phyloP scores from a whole-genome alignment of 352 stramenopile genomes.

The Phytophthora ohioensis region DNA sequence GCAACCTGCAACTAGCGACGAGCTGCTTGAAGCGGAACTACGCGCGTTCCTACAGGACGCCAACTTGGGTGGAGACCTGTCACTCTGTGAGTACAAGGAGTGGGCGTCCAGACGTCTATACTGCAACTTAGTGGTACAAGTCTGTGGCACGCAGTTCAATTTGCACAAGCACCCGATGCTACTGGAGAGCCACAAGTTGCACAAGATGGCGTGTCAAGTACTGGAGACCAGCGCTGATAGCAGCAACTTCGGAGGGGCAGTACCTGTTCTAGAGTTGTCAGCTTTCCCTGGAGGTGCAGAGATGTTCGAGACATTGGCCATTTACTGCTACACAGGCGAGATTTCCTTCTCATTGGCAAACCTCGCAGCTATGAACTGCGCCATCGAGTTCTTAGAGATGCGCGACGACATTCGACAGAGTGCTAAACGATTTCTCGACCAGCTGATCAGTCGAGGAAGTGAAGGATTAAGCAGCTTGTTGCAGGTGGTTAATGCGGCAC shows the following conservation, averaged over 20 bases:
- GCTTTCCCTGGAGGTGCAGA: constrained; percentile 62
- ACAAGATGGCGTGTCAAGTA: constrained; percentile 46
- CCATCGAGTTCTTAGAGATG: constrained; percentile 60
- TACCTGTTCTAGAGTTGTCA: constrained; percentile 56
- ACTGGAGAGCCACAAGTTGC: constrained; percentile 56
- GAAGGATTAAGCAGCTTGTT: constrained; percentile 24
- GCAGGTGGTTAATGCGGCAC: constrained; percentile 27
- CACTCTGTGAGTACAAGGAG: constrained; percentile 65
- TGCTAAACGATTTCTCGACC: constrained; percentile 42
- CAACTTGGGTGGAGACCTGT: constrained; percentile 42
- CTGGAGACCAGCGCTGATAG: constrained; percentile 21
- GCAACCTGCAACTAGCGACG: constrained; percentile 9
- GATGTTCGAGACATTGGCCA: constrained; percentile 72
- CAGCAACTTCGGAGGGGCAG: constrained; percentile 14
- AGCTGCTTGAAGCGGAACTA: constrained; percentile 40
- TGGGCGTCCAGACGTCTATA: constrained; percentile 47
- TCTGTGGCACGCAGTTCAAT: constrained; percentile 75
- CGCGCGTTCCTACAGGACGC: constrained; percentile 42
- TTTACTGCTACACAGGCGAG: constrained; percentile 75
- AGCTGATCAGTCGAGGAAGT: constrained; percentile 21
- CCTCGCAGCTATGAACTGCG: constrained; percentile 45
- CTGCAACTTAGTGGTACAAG: constrained; percentile 74
- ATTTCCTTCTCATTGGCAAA: constrained; percentile 43
- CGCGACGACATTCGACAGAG: constrained; percentile 41
- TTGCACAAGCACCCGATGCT: constrained; percentile 78